Percentiles rank a stretch among this genome's conserved stretches.
Evolutionary conservation across 2,329 filamentous ascomycete species (phyloP).

Genomic region (Alternaria sp.): DNA sequence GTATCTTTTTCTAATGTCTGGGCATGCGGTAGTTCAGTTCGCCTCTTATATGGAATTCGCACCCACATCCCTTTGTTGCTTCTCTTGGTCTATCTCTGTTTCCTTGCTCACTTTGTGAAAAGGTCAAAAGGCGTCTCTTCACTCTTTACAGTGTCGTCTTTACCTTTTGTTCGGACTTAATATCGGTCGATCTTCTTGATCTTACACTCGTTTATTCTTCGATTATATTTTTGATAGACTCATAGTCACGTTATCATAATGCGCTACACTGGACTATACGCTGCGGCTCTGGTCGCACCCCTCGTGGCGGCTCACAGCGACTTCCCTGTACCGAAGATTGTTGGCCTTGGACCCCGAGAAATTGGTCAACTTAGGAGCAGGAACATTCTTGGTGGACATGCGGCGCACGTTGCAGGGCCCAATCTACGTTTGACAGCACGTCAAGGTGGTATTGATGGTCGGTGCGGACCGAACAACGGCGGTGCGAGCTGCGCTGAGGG

Average conservation of each 20-base stretch:
- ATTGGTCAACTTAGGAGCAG: slow-evolving; percentile 29
- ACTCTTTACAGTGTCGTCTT: slow-evolving; percentile 21
- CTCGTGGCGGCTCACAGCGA: slow-evolving; percentile 41
- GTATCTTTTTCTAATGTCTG: slow-evolving; percentile 3
- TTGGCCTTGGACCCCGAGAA: slow-evolving; percentile 34
- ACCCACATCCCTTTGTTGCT: background rate
- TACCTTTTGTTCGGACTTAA: slow-evolving; percentile 1
- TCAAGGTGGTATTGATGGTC: slow-evolving; percentile 41
- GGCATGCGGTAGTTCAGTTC: slow-evolving; percentile 1
- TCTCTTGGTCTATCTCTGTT: slow-evolving; percentile 7
- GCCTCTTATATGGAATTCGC: slow-evolving; percentile 6
- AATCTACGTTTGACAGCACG: slow-evolving; percentile 29
- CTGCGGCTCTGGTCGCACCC: slow-evolving; percentile 35
- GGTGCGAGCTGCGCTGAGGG: slow-evolving; percentile 40
- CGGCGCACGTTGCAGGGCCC: slow-evolving; percentile 20
- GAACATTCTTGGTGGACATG: slow-evolving; percentile 27
- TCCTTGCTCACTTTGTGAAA: slow-evolving; percentile 14
- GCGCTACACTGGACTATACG: slow-evolving; percentile 40
- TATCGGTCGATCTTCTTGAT: slow-evolving; percentile 6
- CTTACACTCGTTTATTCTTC: slow-evolving; percentile 6
- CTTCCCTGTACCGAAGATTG: slow-evolving; percentile 40
- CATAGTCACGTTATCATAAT: slow-evolving; percentile 18
- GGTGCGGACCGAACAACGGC: slow-evolving; percentile 36
- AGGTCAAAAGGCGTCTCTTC: slow-evolving; percentile 12
- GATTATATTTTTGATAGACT: too few relatives aligned